These are phyloP conservation scores for Asterophora lycoperdoides DNA, from an alignment of 768 basidiomycete genomes.

Conservation along the genomic window DNA sequence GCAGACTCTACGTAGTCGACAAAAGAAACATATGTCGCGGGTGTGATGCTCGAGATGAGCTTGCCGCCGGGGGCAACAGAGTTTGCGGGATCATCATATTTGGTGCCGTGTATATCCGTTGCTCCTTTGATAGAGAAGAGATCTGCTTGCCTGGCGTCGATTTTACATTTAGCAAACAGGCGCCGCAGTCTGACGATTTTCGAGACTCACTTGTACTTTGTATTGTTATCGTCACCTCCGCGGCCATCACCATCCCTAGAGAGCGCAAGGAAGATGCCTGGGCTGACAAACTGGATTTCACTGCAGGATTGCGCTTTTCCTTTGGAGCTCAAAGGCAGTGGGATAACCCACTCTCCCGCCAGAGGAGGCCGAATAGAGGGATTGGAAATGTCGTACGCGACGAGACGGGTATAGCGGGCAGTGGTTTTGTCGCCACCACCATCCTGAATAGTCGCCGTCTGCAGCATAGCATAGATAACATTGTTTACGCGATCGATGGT, in stretches of 20 bases:
- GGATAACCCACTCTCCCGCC: conserved; percentile 57
- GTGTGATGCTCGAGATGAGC: conserved; percentile 41
- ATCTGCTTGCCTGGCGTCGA: conserved; percentile 46
- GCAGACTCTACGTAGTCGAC: conserved; percentile 49
- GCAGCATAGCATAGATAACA: conserved; percentile 57
- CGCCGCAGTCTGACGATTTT: too few species aligned
- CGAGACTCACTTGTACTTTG: conserved; percentile 45
- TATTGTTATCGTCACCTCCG: conserved; percentile 45
- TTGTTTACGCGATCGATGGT: conserved; percentile 44
- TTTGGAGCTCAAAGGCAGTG: conserved; percentile 48
- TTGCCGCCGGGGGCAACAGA: conserved; percentile 49
- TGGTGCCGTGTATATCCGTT: conserved; percentile 55
- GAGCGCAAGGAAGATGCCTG: conserved; percentile 53
- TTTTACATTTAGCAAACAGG: conserved; percentile 4
- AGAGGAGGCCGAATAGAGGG: conserved; percentile 32
- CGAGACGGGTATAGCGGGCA: conserved; percentile 49
- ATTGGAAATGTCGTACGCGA: conserved; percentile 49
- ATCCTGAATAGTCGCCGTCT: conserved; percentile 61
- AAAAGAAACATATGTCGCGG: conserved; percentile 54
- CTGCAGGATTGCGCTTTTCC: conserved; percentile 49
- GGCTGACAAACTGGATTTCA: conserved; percentile 54
- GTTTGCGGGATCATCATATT: conserved; percentile 49
- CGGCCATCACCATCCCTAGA: conserved; percentile 59
- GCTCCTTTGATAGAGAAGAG: conserved; percentile 53
- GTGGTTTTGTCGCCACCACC: conserved; percentile 47